Evolutionary conservation across 2,329 filamentous ascomycete species (phyloP).

Genomic region (Plenodomus biglobosus): DNA sequence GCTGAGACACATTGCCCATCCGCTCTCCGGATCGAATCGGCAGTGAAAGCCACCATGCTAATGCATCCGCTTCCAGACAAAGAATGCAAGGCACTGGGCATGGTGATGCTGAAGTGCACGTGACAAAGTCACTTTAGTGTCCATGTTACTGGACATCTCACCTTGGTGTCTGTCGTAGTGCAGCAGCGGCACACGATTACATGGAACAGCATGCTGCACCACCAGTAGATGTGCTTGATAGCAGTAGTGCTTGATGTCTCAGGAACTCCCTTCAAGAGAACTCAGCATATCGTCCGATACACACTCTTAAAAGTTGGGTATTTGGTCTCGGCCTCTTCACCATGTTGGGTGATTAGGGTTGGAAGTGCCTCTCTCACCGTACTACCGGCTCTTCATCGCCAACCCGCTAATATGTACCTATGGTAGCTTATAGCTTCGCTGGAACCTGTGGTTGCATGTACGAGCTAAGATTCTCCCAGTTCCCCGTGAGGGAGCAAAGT

Average conservation of each 20-base stretch:
- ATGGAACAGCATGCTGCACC: too few species aligned
- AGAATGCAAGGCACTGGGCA: neutral
- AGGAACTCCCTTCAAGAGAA: too few species aligned
- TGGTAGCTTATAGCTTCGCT: conserved; percentile 74
- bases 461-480: conserved; percentile 65
- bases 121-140: too few species aligned
- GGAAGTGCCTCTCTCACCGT: conserved; percentile 61
- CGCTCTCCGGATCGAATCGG: neutral
- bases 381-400: conserved; percentile 70
- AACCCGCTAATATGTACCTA: conserved; percentile 68
- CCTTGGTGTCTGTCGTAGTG: too few species aligned
- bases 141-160: too few species aligned
- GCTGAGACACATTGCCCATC: neutral
- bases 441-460: conserved; percentile 71
- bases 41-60: neutral
- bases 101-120: neutral
- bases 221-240: too few species aligned
- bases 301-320: conserved; percentile 52
- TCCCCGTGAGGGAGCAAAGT: too few species aligned
- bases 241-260: too few species aligned
- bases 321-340: conserved; percentile 51
- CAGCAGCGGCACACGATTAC: too few species aligned
- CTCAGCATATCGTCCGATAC: conserved; percentile 52
- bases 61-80: neutral
- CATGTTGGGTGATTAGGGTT: conserved; percentile 43